Evolutionary conservation across 176 grass and related monocot species (phyloP), one percentile per base, ranked within the genome.

Genomic region (Triticum turgidum): DNA sequence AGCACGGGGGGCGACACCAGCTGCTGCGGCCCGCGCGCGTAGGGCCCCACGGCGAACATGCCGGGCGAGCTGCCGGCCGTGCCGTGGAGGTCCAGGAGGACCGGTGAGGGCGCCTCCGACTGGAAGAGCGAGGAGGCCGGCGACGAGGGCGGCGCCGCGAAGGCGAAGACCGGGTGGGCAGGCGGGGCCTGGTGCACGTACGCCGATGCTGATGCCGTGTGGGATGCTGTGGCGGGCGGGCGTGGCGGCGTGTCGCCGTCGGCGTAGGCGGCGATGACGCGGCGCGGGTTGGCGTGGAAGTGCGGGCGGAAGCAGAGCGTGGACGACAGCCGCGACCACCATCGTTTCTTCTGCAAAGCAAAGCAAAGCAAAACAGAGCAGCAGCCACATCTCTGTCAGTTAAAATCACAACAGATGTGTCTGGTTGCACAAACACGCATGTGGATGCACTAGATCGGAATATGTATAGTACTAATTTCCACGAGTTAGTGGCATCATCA

Each of bases 1-100:
- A 93, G 93, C 67, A 92, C 89, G 8, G 93, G 93, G 30, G 93
- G 93, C 27, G 93, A 93, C 47, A 95, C 93, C 25, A 91, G 67
- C 73, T 93, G 94, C 76, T 93, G 94, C 69, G 89, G 90, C 80
- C 88, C 91, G 42, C 84, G 69, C 11, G 91, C 91, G 83, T 93
- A 96, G 0, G 94, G 91, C 2, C 94, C 94, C n/a, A 93, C 72
- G 18, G 90, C 83, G 87, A 92, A 92, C 18, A 95, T 92, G 79
- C 41, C 78, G 29, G 93, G 90, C 56, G 94, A 96, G 81, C 88
- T 84, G 52, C 61, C 85, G n/a, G 27, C 58, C 33, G 83, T 89
- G 22, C 76, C 86, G 35, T 82, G 44, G 34, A 89, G 62, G 34
- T 33, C 14, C 13, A 73, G 85, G 61, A 54, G 56, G 65, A 20